Evolutionary conservation across 768 basidiomycete species (phyloP), one percentile per base, ranked within the genome.

Genomic region (Rhizopogon sp.): DNA sequence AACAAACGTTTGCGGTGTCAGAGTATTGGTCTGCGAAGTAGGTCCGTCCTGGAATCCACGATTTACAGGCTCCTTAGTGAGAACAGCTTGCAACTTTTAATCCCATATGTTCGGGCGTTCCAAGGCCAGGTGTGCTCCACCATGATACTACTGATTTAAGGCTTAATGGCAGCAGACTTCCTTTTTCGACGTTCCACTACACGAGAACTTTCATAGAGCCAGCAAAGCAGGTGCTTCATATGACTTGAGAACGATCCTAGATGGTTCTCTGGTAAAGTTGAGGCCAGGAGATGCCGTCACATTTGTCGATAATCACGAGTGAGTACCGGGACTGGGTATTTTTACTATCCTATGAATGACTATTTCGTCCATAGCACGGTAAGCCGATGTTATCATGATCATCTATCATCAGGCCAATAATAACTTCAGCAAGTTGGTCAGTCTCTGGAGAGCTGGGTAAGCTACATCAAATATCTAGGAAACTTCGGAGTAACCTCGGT

Each of bases 241-340:
- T 62, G 93, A 96, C 70, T 76, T 98, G 44, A 75, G 92, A 57
- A 80, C 66, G 33, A 85, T 98, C 57, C 73, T 94, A 40, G 75
- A 87, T 50, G 75, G 79, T 44, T 87, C 89, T 1, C 68, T 98
- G 10, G 77, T 91, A 16, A 76, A 85, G 54, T 64, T 72, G 3
- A 79, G 82, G 56, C 93, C 94, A 2, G 74, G 78, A 28, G 90
- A 93, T 64, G 89, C 93, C 4, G 90, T 97, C 5, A 93, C 90
- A 0, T 93, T 93, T 63, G 90, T 93, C 6, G 90, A 93, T 62
- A 93, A 93, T 67, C 90, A 93, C 60, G 91, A 93, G 90, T 91
- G 58, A 70, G 86, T 72, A 9, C 39, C 50, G 2, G 10, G 1
- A 33, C 14, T 28, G 25, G 6, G 52, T 39, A 39, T 52, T 10